Evolutionary conservation across 2,329 filamentous ascomycete species (phyloP).

Genomic region (Tolypocladium guangdongense): DNA sequence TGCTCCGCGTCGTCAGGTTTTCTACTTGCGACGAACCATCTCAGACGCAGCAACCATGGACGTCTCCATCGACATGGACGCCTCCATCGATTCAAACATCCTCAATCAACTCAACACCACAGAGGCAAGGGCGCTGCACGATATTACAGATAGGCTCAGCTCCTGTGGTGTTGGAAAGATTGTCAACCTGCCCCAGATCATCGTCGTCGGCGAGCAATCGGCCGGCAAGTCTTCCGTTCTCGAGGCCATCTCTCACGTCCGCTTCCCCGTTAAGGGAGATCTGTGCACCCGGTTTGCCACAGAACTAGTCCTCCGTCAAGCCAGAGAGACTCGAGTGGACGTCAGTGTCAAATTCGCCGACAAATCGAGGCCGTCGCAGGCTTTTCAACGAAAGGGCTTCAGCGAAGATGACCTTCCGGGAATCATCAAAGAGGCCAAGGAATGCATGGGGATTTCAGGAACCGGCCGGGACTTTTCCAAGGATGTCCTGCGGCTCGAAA

Average conservation of each 20-base stretch:
- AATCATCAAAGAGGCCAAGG: constrained; percentile 41
- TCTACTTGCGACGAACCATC: too few species aligned
- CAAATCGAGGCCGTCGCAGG: constrained; percentile 8
- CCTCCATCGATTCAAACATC: constrained; percentile 4
- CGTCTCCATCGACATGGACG: constrained; percentile 4
- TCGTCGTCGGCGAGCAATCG: constrained; percentile 50
- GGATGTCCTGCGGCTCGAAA: constrained; percentile 34
- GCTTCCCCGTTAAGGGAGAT: constrained; percentile 43
- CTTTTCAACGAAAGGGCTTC: constrained; percentile 23
- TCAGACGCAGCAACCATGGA: not conserved
- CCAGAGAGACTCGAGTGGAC: constrained; percentile 20
- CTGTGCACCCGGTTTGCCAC: constrained; percentile 52
- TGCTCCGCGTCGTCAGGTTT: too few species aligned
- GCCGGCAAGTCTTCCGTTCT: constrained; percentile 55
- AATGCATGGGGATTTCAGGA: constrained; percentile 33
- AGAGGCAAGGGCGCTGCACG: constrained; percentile 36
- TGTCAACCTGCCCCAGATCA: constrained; percentile 39
- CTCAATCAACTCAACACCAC: constrained; percentile 26
- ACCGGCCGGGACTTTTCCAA: constrained; percentile 26
- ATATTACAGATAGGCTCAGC: constrained; percentile 41
- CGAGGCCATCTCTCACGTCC: constrained; percentile 50
- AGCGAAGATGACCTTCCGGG: constrained; percentile 27
- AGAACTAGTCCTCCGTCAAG: constrained; percentile 42
- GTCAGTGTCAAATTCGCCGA: constrained; percentile 31
- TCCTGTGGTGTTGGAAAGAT: constrained; percentile 35